phyloP scores from a whole-genome alignment of 805 yeast species.

The Wickerhamiella nectarea region DNA sequence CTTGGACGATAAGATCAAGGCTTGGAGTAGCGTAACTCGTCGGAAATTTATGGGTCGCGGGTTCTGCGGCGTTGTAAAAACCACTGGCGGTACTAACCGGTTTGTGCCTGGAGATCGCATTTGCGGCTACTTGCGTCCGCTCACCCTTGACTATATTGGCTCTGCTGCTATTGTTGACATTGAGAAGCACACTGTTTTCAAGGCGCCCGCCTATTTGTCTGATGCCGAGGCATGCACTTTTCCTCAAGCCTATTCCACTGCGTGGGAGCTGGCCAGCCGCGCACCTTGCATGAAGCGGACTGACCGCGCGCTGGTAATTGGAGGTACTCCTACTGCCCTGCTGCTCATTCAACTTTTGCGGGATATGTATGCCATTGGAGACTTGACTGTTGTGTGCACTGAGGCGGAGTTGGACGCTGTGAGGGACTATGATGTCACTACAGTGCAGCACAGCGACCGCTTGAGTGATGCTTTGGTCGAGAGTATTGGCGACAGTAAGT shows the following conservation, averaged over 20 bases:
- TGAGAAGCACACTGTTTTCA: constrained; percentile 32
- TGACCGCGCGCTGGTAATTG: constrained; percentile 46
- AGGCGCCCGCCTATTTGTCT: constrained; percentile 36
- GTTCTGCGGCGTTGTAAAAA: constrained; percentile 45
- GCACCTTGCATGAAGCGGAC: constrained; percentile 29
- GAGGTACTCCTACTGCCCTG: constrained; percentile 60
- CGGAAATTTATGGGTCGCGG: constrained; percentile 42
- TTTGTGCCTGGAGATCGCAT: constrained; percentile 49
- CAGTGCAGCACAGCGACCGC: constrained; percentile 25
- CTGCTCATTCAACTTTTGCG: constrained; percentile 44
- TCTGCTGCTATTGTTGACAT: constrained; percentile 1
- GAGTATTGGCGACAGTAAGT: constrained; percentile 19
- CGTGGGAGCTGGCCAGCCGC: constrained; percentile 29
- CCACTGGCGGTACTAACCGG: constrained; percentile 35
- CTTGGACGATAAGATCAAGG: constrained; percentile 6
- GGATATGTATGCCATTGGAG: constrained; percentile 32
- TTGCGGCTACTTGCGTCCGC: constrained; percentile 36
- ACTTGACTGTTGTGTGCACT: constrained; percentile 46
- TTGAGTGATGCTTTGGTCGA: background rate
- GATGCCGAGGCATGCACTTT: constrained; percentile 49
- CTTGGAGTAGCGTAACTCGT: constrained; percentile 1
- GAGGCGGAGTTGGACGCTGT: constrained; percentile 34
- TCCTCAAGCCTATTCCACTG: constrained; percentile 55
- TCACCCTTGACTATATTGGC: constrained; percentile 3
- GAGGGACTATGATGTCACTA: constrained; percentile 41